Evolutionary conservation across 2,329 filamentous ascomycete genomes (phyloP), one percentile per base, ranked within the genome.

Genomic region (Canariomyces notabilis): DNA sequence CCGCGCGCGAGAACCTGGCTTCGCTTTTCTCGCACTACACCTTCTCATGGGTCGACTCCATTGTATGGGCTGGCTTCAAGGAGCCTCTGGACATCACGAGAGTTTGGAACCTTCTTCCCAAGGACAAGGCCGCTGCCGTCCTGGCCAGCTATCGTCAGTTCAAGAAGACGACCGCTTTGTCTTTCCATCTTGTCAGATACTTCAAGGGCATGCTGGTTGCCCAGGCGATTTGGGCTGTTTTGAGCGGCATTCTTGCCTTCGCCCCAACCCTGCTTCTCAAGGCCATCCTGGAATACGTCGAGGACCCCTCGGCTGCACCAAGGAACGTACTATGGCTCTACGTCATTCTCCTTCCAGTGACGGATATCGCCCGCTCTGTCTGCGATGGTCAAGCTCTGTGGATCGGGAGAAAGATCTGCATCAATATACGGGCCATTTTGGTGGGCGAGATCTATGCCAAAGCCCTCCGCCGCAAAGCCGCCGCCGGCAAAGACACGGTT

Each of bases 381-480:
- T 83, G 83, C 23, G 89, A 93, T 65, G 87, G 86, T 16, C 87
- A 93, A 64, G 87, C 89, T 7, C 75, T 98, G 0, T 98, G 88
- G 87, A 85, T 95, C 49, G 93, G 93, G 14, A 85, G 93, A 46
- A 95, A 89, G 66, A 87, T 97, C 51, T 96, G 90, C 67, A 91
- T 98, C 58, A 85, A 89, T 51, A 76, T 97, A 35, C 85, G 91
- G 52, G 90, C 93, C 41, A 93, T 98, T 61, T 89, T 98, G 52
- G 89, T 98, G 55, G 93, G 93, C 45, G 93, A 98, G 61, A 93
- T 98, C 37, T 98, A 98, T 64, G 87, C 89, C 47, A 98, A 98
- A 69, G 89, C 93, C 1, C 76, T 98, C 15, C 83, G 94, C 53
- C 83, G 93, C 57, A 95, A 95, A 67, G 91, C 89, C 15, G 84